Evolutionary conservation across 768 basidiomycete species (phyloP).

Genomic region (Dictyophora rubrovolvata): DNA sequence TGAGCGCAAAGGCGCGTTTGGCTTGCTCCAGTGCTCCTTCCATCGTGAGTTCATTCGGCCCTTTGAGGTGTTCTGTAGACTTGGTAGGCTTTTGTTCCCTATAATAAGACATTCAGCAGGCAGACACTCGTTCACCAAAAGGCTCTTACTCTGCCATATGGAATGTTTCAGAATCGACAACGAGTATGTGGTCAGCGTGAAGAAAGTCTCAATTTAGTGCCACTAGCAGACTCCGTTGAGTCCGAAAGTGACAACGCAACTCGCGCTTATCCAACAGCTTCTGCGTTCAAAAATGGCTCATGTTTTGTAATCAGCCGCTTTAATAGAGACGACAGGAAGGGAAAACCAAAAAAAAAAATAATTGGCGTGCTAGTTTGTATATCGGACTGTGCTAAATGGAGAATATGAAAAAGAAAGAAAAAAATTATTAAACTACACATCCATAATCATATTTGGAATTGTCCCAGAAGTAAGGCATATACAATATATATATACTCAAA

Average conservation of each 20-base stretch:
- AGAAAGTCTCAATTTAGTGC: background rate
- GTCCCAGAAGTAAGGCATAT: background rate
- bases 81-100: background rate
- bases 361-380: background rate
- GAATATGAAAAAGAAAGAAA: slow-evolving; percentile 10
- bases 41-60: slow-evolving; percentile 20
- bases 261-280: no score
- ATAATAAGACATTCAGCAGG: background rate
- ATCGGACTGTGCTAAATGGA: slow-evolving; percentile 14
- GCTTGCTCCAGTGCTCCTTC: slow-evolving; percentile 64
- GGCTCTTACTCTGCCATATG: background rate
- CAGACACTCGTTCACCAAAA: background rate
- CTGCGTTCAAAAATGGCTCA: no score
- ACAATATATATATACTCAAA: background rate
- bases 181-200: background rate
- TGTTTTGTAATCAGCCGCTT: no score
- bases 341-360: slow-evolving; percentile 13
- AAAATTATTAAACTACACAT: background rate
- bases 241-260: no score
- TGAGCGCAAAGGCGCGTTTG: slow-evolving; percentile 81
- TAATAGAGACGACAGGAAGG: slow-evolving; percentile 7
- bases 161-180: background rate
- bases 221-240: slow-evolving; percentile 17
- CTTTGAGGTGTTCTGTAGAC: background rate
- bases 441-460: background rate